A percentile compares a stretch with the other conserved stretches of the same genome.
Evolutionary conservation across 1,139 yeast species (phyloP).

Genomic region (Zygoascus hellenicus): DNA sequence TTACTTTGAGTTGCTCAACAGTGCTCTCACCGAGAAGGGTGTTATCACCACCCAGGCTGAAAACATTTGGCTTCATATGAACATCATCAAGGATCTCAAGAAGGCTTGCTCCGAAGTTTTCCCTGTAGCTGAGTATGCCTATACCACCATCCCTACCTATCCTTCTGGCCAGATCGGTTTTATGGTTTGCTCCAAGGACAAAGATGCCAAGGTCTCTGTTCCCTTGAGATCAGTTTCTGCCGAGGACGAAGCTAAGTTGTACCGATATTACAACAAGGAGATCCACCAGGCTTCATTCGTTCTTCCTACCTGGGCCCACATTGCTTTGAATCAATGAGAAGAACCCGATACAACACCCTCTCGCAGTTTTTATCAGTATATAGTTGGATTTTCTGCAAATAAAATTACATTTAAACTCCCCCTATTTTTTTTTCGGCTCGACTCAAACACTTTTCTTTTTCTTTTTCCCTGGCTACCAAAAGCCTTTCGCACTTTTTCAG

Average conservation of each 20-base stretch:
- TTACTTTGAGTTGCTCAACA: slow-evolving; percentile 70
- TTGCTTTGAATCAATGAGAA: slow-evolving; percentile 14
- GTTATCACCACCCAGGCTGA: slow-evolving; percentile 90
- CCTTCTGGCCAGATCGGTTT: slow-evolving; percentile 93
- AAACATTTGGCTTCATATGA: slow-evolving; percentile 82
- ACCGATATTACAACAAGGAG: slow-evolving; percentile 72
- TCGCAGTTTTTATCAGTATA: too few species aligned
- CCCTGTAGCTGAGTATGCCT: slow-evolving; percentile 84
- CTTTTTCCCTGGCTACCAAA: too few species aligned
- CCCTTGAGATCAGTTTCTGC: slow-evolving; percentile 65
- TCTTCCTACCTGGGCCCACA: slow-evolving; percentile 73
- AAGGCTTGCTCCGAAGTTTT: slow-evolving; percentile 70
- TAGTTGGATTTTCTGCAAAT: too few species aligned
- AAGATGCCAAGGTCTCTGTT: slow-evolving; percentile 51
- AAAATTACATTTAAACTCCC: too few species aligned
- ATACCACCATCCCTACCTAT: slow-evolving; percentile 86
- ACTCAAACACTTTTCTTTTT: too few species aligned
- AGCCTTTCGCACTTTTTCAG: too few species aligned
- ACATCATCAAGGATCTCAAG: slow-evolving; percentile 69
- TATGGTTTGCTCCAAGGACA: slow-evolving; percentile 84
- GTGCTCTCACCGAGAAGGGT: slow-evolving; percentile 76
- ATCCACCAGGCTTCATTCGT: slow-evolving; percentile 84
- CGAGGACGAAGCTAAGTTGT: slow-evolving; percentile 56
- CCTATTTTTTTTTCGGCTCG: too few species aligned
- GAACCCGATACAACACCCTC: background rate